Percentiles rank a stretch among this genome's conserved stretches.
These are phyloP conservation scores for Teunomyces barrocoloradensis DNA, from an alignment of 805 yeast species.

Conservation along the genomic window DNA sequence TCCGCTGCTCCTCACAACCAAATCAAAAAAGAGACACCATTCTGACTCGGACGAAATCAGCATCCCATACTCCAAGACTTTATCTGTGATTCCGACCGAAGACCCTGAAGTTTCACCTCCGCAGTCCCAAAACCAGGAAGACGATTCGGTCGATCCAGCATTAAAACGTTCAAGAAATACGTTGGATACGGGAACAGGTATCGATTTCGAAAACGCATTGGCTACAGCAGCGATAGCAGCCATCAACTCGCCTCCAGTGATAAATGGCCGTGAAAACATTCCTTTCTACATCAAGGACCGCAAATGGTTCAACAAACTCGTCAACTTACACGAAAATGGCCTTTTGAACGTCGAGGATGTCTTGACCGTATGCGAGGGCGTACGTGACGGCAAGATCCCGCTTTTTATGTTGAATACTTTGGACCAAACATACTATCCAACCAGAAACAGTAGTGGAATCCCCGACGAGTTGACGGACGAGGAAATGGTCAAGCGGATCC, in stretches of 20 bases:
- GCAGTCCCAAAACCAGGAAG: slow-evolving; percentile 12
- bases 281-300: slow-evolving; percentile 35
- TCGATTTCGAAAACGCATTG: slow-evolving; percentile 25
- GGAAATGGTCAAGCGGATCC: slow-evolving; percentile 29
- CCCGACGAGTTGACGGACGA: slow-evolving; percentile 22
- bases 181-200: slow-evolving; percentile 8
- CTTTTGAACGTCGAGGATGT: slow-evolving; percentile 29
- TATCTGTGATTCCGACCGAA: slow-evolving; percentile 9
- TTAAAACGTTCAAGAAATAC: slow-evolving; percentile 21
- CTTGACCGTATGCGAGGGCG: slow-evolving; percentile 33
- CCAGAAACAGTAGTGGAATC: slow-evolving; percentile 14
- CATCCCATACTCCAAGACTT: slow-evolving; percentile 8
- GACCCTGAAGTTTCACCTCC: slow-evolving; percentile 6
- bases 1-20: slow-evolving; percentile 2
- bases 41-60: slow-evolving; percentile 3
- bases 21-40: slow-evolving; percentile 7
- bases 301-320: slow-evolving; percentile 35
- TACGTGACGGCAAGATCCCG: slow-evolving; percentile 37
- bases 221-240: slow-evolving; percentile 34
- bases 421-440: slow-evolving; percentile 30
- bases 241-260: slow-evolving; percentile 27
- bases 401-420: slow-evolving; percentile 32
- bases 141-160: slow-evolving; percentile 29
- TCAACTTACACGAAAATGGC: slow-evolving; percentile 25
- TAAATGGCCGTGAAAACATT: slow-evolving; percentile 17